Evolutionary conservation across 306 rosid genomes (phyloP).

Genomic region (Acacia melanoxylon): DNA sequence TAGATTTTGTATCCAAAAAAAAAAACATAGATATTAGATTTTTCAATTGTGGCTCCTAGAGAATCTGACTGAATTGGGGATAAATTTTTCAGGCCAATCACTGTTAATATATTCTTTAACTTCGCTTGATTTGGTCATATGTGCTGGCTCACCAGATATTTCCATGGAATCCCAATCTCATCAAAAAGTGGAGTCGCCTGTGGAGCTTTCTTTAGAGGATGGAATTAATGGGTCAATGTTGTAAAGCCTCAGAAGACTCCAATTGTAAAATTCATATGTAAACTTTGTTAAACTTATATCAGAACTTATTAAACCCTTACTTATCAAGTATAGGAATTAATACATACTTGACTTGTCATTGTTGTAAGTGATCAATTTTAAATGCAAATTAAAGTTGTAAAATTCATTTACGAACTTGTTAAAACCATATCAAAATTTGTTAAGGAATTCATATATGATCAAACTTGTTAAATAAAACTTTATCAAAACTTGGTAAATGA

Average conservation of each 20-base stretch:
- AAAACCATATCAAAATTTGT: no score
- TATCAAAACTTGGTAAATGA: no score
- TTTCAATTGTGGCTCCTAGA: neutral
- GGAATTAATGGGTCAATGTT: slow-evolving; percentile 57
- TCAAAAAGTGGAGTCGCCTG: slow-evolving; percentile 49
- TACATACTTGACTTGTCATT: no score
- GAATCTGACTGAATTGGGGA: slow-evolving; percentile 15
- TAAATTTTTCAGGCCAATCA: slow-evolving; percentile 52
- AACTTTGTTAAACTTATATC: no score
- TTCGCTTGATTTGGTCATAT: slow-evolving; percentile 67
- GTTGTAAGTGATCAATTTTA: no score
- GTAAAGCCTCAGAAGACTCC: slow-evolving; percentile 43
- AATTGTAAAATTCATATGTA: slow-evolving; percentile 55
- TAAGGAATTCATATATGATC: no score
- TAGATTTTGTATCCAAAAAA: no score
- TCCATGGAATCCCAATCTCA: slow-evolving; percentile 54
- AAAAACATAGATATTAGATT: neutral
- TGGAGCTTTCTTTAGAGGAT: slow-evolving; percentile 83
- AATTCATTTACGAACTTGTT: no score
- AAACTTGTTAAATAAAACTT: no score
- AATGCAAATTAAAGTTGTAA: no score
- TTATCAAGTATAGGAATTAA: no score
- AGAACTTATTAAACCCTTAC: no score
- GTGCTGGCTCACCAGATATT: slow-evolving; percentile 64
- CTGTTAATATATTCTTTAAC: slow-evolving; percentile 51